Percentiles rank a stretch among this genome's conserved stretches.
phyloP scores from a whole-genome alignment of 192 early-diverging fungal genomes.

The Helicostylum pulchrum region DNA sequence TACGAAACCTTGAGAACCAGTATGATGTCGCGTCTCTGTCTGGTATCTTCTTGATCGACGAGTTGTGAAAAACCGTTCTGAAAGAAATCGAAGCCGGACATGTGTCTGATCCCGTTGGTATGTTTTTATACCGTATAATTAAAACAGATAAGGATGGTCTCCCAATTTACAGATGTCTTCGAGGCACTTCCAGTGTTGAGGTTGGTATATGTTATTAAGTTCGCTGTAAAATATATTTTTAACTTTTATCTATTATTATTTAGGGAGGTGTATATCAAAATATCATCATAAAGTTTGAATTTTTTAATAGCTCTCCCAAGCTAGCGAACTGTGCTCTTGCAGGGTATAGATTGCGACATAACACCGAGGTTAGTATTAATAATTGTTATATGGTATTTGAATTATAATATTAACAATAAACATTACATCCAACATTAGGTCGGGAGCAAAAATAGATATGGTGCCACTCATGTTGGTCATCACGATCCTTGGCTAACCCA shows the following conservation, averaged over 20 bases:
- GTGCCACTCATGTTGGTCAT: background rate
- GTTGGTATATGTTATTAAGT: background rate
- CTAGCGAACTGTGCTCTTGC: background rate
- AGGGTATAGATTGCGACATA: background rate
- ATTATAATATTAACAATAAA: background rate
- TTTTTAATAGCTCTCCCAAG: background rate
- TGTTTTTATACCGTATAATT: background rate
- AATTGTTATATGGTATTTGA: background rate
- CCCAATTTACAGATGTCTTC: background rate
- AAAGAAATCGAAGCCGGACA: background rate
- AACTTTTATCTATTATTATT: background rate
- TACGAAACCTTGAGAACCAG: no score
- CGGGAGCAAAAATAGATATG: background rate
- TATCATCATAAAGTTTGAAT: background rate
- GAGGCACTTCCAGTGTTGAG: background rate
- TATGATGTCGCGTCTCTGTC: no score
- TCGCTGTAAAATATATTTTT: background rate
- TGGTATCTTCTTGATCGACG: background rate
- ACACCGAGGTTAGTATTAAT: background rate
- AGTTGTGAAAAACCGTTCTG: background rate
- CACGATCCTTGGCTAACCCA: background rate
- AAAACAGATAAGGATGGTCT: background rate
- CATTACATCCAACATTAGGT: no score
- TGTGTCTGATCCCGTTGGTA: background rate
- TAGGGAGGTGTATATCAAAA: background rate